Conservation (phyloP, 2,329 filamentous ascomycete species). For the Rhynchosporium secalis region DNA sequence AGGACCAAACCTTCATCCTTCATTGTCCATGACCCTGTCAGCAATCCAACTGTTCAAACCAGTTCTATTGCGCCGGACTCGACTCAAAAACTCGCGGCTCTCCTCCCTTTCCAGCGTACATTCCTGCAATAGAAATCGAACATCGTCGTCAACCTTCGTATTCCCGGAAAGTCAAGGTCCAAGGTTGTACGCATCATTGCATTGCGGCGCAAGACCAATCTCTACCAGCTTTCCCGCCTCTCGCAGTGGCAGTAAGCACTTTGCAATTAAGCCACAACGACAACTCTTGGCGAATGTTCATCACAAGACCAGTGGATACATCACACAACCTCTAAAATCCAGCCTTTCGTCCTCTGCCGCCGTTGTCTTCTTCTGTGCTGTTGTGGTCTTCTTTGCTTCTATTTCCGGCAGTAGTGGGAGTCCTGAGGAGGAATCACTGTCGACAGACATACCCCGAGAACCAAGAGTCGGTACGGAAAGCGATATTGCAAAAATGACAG, state of each 20-base stretch:
- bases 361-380: background rate
- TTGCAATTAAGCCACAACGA: background rate
- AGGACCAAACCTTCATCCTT: no score
- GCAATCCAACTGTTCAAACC: constrained; percentile 4
- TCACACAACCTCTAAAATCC: background rate
- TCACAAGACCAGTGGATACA: background rate
- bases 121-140: background rate
- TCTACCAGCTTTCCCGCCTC: background rate
- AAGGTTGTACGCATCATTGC: constrained; percentile 5
- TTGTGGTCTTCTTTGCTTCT: background rate
- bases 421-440: background rate
- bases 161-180: background rate
- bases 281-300: background rate
- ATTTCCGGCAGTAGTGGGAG: background rate
- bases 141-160: background rate
- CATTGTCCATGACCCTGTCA: constrained; percentile 3
- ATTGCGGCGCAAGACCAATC: constrained; percentile 11
- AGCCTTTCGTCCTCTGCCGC: constrained; percentile 1
- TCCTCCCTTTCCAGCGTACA: background rate
- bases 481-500: constrained; percentile 43
- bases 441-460: background rate
- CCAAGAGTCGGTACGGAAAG: constrained; percentile 14
- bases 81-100: background rate
- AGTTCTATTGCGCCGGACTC: background rate
- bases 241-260: constrained; percentile 1